Evolutionary conservation across 2,329 filamentous ascomycete species (phyloP).

Genomic region (Sclerotinia trifoliorum): DNA sequence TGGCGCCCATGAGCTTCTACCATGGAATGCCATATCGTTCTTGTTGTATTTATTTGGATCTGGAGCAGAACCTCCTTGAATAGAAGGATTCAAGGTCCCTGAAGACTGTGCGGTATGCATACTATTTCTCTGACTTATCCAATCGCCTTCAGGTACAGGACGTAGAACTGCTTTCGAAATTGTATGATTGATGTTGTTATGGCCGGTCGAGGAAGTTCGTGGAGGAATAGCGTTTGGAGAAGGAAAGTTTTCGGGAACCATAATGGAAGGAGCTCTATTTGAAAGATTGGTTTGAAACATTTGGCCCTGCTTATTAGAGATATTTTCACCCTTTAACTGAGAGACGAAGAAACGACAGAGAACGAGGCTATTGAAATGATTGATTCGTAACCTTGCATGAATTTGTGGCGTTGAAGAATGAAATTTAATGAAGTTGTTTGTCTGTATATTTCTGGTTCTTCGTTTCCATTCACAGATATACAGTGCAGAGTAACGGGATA

Average conservation of each 20-base stretch:
- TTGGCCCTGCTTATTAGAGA: not conserved
- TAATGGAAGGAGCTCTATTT: conserved; percentile 25
- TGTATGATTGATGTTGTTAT: conserved; percentile 39
- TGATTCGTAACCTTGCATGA: conserved; percentile 10
- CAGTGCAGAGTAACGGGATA: too few relatives aligned
- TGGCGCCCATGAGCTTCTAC: conserved; percentile 55
- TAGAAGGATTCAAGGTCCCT: conserved; percentile 32
- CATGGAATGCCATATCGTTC: conserved; percentile 38
- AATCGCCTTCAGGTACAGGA: conserved; percentile 60
- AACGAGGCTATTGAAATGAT: conserved; percentile 6
- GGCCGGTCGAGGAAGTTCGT: conserved; percentile 66
- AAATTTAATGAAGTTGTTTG: not conserved
- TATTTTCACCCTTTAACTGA: not conserved
- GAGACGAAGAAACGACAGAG: too few relatives aligned
- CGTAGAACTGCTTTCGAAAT: conserved; percentile 45
- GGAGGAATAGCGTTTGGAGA: conserved; percentile 70
- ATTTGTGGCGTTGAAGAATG: not conserved
- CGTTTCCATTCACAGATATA: not conserved
- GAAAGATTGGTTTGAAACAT: conserved; percentile 19
- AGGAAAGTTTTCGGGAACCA: conserved; percentile 32
- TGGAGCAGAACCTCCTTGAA: conserved; percentile 27
- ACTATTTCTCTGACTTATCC: conserved; percentile 50
- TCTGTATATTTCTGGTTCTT: not conserved
- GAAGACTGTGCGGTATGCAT: conserved; percentile 26
- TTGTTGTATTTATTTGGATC: conserved; percentile 35